Evolutionary conservation across 1,139 yeast species (phyloP), one percentile per base, ranked within the genome.

Genomic region (Ogataea hybrid): DNA sequence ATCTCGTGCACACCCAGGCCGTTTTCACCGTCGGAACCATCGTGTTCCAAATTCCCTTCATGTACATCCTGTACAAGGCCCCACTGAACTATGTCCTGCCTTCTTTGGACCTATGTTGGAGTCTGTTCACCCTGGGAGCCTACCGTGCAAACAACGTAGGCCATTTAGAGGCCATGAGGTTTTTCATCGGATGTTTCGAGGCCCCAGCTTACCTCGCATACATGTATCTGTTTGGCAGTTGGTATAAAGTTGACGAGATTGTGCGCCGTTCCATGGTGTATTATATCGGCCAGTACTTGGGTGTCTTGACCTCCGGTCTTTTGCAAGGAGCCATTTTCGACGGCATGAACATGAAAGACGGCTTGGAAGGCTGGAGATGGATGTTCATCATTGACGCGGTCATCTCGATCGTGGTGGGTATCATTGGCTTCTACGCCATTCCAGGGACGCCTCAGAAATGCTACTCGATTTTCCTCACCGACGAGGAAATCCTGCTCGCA

Each of bases 381-480:
- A 77, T 80, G 63, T 83, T 79, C 56, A 73, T 84, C 46, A 71
- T 83, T 49, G 88, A 83, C 59, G 84, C 83, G 7, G 61, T 78
- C 35, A 68, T 81, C 30, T 77, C 88, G 2, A 55, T 81, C 25
- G 75, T 68, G 3, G 77, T 84, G 41, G 88, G 84, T 11, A 21
- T 83, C 17, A 61, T 79, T 47, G 90, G 89, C 0, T 70, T 79
- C 52, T 74, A 76, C 54, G 53, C 73, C 51, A 67, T 82, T 49
- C 92, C 92, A 2, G 90, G 88, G 35, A 80, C 84, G 27, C 92
- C 92, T 15, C 62, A 68, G 44, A 71, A 74, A 40, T 77, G 82
- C 52, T 52, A 53, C 37, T 49, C 48, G 9, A 30, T 54, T 3
- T 67, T 78, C 48, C 33, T 45, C 9, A 67, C 78, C 4, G 87